Base-by-base conservation (phyloP, 805 yeast species). In the Wickerhamiella spandovensis region DNA sequence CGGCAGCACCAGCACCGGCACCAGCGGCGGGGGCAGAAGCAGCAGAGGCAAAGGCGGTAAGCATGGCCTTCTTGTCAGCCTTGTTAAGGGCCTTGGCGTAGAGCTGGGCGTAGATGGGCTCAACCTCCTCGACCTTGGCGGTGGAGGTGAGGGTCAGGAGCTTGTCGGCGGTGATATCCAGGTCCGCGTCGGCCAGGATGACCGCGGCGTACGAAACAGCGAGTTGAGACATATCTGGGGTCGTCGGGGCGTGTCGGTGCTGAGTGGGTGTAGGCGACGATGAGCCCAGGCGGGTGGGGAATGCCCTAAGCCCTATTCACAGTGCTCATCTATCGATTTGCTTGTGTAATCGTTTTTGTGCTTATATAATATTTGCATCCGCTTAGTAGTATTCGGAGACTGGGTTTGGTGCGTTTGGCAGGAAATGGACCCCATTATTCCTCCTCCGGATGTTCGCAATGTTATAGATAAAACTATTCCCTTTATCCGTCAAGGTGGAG, bases 101-200 rank as follows among this genome's bases (percentile, higher is more conserved):
- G 63, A 85, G 78, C 66, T 84, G 84, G 65, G 92, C 84, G 90
- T 90, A 85, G 76, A 84, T 78, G 50, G 55, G 70, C 72, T 59
- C 68, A 57, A 69, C 51, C 52, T 50, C 65, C 53, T 77, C 73
- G 67, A 88, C 80, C 70, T 86, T 84, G 63, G 95, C 95, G 63
- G 94, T 85, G 66, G 73, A 67, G 71, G 86, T 74, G 69, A 86
- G 73, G 60, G 92, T 72, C 67, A 79, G 71, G 64, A 86, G 76
- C 78, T 85, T 86, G 72, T 84, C 90, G 63, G 92, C 67, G 54
- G 95, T 78, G 81, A 92, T 79, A 74, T 89, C 96, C 68, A 87
- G 76, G 68, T 87, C 96, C 67, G 97, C 86, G 71, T 90, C 98
- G 62, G 97, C 95, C 74, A 90, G 80, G 77, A 90, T 88, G 74